phyloP scores from a whole-genome alignment of 441 rosid species.

The Geranium incanum region DNA sequence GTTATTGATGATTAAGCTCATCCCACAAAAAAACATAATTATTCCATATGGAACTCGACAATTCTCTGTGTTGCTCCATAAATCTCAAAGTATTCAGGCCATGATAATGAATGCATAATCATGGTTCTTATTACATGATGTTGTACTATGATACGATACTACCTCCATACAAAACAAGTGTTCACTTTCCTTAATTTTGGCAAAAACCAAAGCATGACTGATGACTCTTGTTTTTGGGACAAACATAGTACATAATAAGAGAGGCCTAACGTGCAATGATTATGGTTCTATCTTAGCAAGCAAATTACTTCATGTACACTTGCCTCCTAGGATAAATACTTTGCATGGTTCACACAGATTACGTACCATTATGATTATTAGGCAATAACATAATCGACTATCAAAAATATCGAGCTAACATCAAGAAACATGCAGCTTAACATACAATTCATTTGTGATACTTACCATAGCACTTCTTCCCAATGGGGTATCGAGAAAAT shows the following conservation, averaged over 20 bases:
- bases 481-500: slow-evolving; percentile 58
- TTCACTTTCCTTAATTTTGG: neutral
- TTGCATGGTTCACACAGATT: neutral
- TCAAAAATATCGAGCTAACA: neutral
- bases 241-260: neutral
- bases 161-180: neutral
- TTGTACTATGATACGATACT: neutral
- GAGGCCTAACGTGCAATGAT: neutral
- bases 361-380: no score
- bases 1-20: neutral
- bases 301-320: neutral
- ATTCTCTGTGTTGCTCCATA: neutral
- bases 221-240: neutral
- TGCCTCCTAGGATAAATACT: neutral
- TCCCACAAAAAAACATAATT: no score
- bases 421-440: neutral
- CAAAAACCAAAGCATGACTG: no score
- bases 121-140: neutral
- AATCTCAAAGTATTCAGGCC: neutral
- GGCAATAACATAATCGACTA: neutral
- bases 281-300: neutral
- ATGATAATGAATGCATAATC: no score
- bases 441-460: slow-evolving; percentile 15
- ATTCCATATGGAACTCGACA: neutral
- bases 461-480: slow-evolving; percentile 80